Evolutionary conservation across 345 rosid genomes (phyloP).

Genomic region (Hypericum perforatum): DNA sequence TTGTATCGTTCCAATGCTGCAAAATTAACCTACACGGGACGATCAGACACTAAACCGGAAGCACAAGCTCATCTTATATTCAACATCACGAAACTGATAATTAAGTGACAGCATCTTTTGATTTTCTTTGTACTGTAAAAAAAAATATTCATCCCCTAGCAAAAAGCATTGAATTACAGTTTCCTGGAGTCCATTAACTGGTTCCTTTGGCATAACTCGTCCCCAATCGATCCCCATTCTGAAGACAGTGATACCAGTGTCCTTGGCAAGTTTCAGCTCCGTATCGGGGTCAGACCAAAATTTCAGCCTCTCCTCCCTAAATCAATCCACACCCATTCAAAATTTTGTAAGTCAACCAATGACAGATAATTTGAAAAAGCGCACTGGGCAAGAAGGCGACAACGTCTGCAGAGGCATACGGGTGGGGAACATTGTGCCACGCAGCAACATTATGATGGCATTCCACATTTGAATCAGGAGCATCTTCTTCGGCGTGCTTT

Average conservation of each 20-base stretch:
- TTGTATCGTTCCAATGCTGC: constrained; percentile 83
- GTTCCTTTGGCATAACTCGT: constrained; percentile 81
- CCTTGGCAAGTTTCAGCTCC: constrained; percentile 79
- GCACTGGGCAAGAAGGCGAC: neutral
- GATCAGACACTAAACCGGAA: constrained; percentile 7
- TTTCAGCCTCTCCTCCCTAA: constrained; percentile 81
- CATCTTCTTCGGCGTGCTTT: constrained; percentile 39
- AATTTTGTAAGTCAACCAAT: constrained; percentile 13
- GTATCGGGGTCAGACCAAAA: constrained; percentile 98
- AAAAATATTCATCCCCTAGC: constrained; percentile 1
- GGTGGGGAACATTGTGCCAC: constrained; percentile 82
- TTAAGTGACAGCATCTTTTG: too few relatives aligned
- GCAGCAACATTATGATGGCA: constrained; percentile 77
- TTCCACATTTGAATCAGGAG: constrained; percentile 21
- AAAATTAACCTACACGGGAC: constrained; percentile 53
- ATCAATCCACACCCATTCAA: constrained; percentile 18
- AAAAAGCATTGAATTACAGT: constrained; percentile 40
- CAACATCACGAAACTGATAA: constrained; percentile 9
- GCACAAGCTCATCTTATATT: constrained; percentile 1
- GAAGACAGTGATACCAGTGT: constrained; percentile 67
- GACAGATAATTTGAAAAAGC: neutral
- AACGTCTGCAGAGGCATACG: constrained; percentile 36
- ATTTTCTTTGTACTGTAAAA: too few relatives aligned
- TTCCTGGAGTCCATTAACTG: constrained; percentile 54
- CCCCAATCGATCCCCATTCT: constrained; percentile 95